Conservation (phyloP, 164 flowering plant genomes). For the Magnolia sinica region DNA sequence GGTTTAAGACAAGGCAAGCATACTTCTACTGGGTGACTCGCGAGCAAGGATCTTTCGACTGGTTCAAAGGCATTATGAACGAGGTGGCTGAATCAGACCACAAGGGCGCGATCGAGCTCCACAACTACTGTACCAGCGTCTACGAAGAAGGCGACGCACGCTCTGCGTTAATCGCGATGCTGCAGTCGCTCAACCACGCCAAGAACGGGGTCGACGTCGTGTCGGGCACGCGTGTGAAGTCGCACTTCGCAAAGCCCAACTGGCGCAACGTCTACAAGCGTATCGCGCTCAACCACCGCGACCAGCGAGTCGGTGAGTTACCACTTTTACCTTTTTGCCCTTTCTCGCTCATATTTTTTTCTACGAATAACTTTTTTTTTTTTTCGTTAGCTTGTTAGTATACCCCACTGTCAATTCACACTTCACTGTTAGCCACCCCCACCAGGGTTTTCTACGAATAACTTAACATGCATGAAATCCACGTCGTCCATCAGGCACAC, state of each 20-base stretch:
- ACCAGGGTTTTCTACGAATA: too few relatives aligned
- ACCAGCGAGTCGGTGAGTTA: slow-evolving; percentile 40
- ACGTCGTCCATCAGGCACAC: too few relatives aligned
- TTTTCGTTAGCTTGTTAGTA: too few relatives aligned
- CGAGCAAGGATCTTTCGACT: slow-evolving; percentile 62
- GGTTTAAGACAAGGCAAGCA: slow-evolving; percentile 41
- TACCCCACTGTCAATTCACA: too few relatives aligned
- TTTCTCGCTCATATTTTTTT: too few relatives aligned
- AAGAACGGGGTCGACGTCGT: slow-evolving; percentile 60
- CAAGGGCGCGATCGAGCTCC: slow-evolving; percentile 47
- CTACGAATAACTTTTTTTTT: too few relatives aligned
- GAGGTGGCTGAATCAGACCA: slow-evolving; percentile 53
- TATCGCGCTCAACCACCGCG: slow-evolving; percentile 37
- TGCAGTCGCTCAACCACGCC: slow-evolving; percentile 52
- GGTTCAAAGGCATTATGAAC: slow-evolving; percentile 65
- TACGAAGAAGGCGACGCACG: slow-evolving; percentile 66
- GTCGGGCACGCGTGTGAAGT: slow-evolving; percentile 54
- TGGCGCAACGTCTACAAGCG: slow-evolving; percentile 51
- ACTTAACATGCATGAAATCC: too few relatives aligned
- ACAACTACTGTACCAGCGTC: slow-evolving; percentile 63
- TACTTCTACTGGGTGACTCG: slow-evolving; percentile 73
- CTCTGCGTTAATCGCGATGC: slow-evolving; percentile 60
- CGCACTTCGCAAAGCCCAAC: slow-evolving; percentile 62
- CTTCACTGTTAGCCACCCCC: too few relatives aligned
- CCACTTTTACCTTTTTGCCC: not conserved